These are phyloP conservation scores for Blastomyces parvus DNA, from an alignment of 2,329 filamentous ascomycete species.

Conservation along the genomic window DNA sequence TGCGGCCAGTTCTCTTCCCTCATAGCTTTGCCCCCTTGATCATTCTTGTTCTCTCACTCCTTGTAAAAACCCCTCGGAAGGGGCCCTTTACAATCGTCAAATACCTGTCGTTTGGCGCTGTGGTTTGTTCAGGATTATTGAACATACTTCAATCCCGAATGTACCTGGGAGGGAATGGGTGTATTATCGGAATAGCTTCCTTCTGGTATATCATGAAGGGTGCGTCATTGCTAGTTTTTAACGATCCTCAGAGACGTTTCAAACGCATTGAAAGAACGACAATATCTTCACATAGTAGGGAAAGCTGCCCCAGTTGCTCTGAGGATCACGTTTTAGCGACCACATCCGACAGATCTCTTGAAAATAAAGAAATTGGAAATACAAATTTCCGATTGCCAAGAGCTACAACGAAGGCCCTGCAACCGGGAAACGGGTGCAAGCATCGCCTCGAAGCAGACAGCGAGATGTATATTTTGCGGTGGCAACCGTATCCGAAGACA, in stretches of 20 bases:
- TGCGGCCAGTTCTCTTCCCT: constrained; percentile 30
- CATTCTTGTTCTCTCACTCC: constrained; percentile 41
- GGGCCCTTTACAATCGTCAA: constrained; percentile 29
- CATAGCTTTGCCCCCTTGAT: constrained; percentile 24
- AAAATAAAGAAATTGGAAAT: not conserved
- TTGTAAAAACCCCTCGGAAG: constrained; percentile 40
- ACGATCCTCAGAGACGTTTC: constrained; percentile 48
- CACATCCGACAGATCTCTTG: not conserved
- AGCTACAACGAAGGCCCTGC: not conserved
- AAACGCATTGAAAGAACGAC: constrained; percentile 43
- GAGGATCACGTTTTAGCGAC: not conserved
- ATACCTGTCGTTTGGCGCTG: constrained; percentile 37
- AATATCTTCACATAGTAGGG: constrained; percentile 12
- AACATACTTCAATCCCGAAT: constrained; percentile 38
- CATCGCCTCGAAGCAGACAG: not conserved
- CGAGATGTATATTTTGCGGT: constrained; percentile 33
- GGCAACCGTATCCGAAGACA: constrained; percentile 46
- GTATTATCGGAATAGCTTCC: constrained; percentile 46
- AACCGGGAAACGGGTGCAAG: not conserved
- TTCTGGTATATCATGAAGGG: constrained; percentile 48
- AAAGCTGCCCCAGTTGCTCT: not conserved
- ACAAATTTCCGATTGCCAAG: not conserved
- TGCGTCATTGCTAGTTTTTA: constrained; percentile 44
- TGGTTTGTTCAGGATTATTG: constrained; percentile 37
- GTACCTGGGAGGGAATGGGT: constrained; percentile 43